Base-by-base conservation (phyloP, 345 rosid species). In the Melastoma malabathricum region DNA sequence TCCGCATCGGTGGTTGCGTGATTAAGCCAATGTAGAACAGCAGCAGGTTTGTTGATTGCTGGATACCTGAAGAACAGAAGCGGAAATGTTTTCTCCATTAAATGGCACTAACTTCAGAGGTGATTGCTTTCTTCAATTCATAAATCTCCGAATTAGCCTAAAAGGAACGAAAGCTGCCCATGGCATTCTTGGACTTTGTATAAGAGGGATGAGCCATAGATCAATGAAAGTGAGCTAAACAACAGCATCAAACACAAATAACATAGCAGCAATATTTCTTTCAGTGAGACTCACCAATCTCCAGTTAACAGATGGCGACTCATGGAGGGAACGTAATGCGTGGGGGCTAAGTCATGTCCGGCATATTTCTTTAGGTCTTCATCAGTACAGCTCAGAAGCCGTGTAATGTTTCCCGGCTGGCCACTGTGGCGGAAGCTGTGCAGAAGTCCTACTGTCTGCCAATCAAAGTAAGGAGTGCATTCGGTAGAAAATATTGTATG, bases 271-370 rank as follows among this genome's bases (percentile, higher is more conserved):
- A 34, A 34, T 34, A 12, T 2, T 5, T 34, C 41, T 12, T 34
- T 34, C 41, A 34, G 12, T 7, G 41, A 34, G 2, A 34, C 12
- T 72, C 81, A 84, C 98, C 98, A 92, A 64, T 92, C 97, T 39
- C 89, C 97, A 16, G 95, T 92, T 45, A 83, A 75, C 47, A 97
- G 98, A 75, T 92, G 98, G 29, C 69, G 81, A 69, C 94, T 92
- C 98, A 92, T 92, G 6, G 97, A 87, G 71, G 98, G 98, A 55
- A 92, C 98, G 59, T 87, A 75, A 60, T 92, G 98, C 10, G 98
- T 92, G 19, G 97, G 89, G 56, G 98, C 98, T 65, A 92, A 69
- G 74, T 88, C 86, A 57, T 69, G 97, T 44, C 98, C 98, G 68
- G 58, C 63, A 59, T 92, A 92, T 45, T 63, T 63, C 75, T 83